A percentile compares a stretch with the other conserved stretches of the same genome.
These are phyloP conservation scores for Tuber brumale DNA, from an alignment of 495 filamentous ascomycete species.

Conservation along the genomic window DNA sequence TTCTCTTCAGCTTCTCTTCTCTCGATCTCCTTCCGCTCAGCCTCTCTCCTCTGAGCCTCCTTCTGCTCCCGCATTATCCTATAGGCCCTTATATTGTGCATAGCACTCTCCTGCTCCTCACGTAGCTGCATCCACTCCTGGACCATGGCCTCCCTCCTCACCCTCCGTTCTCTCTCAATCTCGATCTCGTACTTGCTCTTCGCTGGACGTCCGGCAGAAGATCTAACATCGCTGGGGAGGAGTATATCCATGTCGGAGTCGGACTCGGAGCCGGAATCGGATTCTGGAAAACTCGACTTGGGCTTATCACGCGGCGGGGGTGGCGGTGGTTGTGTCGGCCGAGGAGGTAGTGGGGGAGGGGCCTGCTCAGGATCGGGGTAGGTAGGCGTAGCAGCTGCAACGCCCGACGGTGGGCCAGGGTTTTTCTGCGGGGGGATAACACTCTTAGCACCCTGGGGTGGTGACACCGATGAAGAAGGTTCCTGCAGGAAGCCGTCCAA, in stretches of 20 bases:
- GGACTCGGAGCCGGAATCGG: background rate
- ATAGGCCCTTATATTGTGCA: background rate
- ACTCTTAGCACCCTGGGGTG: background rate
- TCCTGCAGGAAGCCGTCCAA: background rate
- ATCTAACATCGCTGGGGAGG: constrained; percentile 18
- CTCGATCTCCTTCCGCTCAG: background rate
- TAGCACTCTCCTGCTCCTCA: background rate
- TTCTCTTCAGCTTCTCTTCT: background rate
- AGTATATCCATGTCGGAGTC: constrained; percentile 26
- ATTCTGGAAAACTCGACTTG: background rate
- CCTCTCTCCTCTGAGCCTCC: background rate
- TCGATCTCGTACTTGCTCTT: constrained; percentile 10
- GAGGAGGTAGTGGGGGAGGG: background rate
- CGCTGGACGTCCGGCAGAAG: constrained; percentile 12
- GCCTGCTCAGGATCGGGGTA: background rate
- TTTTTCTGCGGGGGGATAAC: background rate
- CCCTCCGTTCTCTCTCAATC: background rate
- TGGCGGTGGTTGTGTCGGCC: background rate
- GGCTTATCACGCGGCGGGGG: background rate
- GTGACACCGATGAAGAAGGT: background rate
- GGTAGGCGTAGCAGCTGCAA: background rate
- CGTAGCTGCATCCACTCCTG: constrained; percentile 8
- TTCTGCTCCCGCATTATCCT: background rate
- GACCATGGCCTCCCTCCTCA: constrained; percentile 6
- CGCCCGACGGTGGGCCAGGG: background rate